Evolutionary conservation across 2,329 filamentous ascomycete species (phyloP).

Genomic region (Colletotrichum sp.): DNA sequence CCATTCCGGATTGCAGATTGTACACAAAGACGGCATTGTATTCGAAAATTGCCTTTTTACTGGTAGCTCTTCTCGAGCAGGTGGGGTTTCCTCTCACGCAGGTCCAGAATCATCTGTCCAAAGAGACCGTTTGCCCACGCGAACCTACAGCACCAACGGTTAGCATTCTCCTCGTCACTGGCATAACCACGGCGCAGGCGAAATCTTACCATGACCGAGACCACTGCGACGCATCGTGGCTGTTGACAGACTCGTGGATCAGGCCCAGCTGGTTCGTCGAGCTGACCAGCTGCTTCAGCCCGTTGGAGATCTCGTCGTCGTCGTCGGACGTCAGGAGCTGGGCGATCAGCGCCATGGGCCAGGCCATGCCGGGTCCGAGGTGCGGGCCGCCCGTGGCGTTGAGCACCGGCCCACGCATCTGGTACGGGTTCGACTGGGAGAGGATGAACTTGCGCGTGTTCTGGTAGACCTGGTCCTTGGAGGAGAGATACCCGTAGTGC

Average conservation of each 20-base stretch:
- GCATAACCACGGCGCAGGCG: not conserved
- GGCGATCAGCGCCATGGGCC: slow-evolving; percentile 87
- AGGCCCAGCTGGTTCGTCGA: slow-evolving; percentile 76
- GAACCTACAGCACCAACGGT: slow-evolving; percentile 63
- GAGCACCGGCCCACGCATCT: slow-evolving; percentile 56
- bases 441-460: slow-evolving; percentile 81
- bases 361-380: slow-evolving; percentile 70
- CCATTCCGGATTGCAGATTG: not conserved
- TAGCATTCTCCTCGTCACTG: not conserved
- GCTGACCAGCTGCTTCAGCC: slow-evolving; percentile 68
- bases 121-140: slow-evolving; percentile 91
- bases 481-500: slow-evolving; percentile 60
- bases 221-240: slow-evolving; percentile 56
- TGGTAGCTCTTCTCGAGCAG: slow-evolving; percentile 60
- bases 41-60: not conserved
- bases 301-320: slow-evolving; percentile 73
- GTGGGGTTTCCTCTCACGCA: slow-evolving; percentile 75
- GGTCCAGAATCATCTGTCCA: slow-evolving; percentile 79
- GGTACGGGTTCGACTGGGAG: slow-evolving; percentile 76
- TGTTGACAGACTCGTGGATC: slow-evolving; percentile 81
- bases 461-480: slow-evolving; percentile 69
- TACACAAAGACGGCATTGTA: not conserved
- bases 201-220: slow-evolving; percentile 46
- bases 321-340: slow-evolving; percentile 79
- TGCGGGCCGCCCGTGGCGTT: slow-evolving; percentile 59